A percentile compares a stretch with the other conserved stretches of the same genome.
Conservation (phyloP, 768 basidiomycete species). For the Leccinum uliginosum region DNA sequence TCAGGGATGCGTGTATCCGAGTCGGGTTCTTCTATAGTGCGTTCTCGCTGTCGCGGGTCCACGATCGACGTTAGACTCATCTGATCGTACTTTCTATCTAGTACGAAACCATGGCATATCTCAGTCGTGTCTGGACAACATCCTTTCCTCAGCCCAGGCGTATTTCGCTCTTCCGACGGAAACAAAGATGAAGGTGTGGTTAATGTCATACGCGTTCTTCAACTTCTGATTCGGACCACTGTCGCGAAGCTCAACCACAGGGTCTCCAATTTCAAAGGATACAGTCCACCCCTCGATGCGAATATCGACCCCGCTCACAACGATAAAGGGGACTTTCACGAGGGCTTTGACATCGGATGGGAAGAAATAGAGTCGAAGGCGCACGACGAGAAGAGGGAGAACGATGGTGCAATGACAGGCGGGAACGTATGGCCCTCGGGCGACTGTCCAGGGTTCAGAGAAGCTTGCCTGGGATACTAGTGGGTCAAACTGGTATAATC, state of each 20-base stretch:
- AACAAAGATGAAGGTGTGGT: slow-evolving; percentile 59
- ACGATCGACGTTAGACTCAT: too few species aligned
- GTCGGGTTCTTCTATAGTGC: slow-evolving; percentile 85
- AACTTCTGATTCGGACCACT: neutral
- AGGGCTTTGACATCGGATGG: slow-evolving; percentile 86
- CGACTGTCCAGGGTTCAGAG: slow-evolving; percentile 55
- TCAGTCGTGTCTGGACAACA: slow-evolving; percentile 40
- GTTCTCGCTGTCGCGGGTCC: slow-evolving; percentile 3
- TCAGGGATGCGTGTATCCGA: slow-evolving; percentile 72
- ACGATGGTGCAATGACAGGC: slow-evolving; percentile 59
- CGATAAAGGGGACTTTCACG: slow-evolving; percentile 81
- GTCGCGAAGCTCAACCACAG: slow-evolving; percentile 58
- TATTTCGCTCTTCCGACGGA: slow-evolving; percentile 68
- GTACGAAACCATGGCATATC: slow-evolving; percentile 76
- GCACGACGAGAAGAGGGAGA: slow-evolving; percentile 24
- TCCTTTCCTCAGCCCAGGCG: slow-evolving; percentile 45
- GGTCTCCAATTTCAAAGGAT: slow-evolving; percentile 73
- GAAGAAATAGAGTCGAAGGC: slow-evolving; percentile 40
- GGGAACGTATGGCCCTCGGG: slow-evolving; percentile 77
- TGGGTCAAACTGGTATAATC: slow-evolving; percentile 34
- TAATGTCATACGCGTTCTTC: neutral
- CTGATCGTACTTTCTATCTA: slow-evolving; percentile 26
- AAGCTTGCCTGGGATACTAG: slow-evolving; percentile 63
- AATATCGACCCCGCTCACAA: slow-evolving; percentile 66
- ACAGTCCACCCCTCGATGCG: slow-evolving; percentile 62